Evolutionary conservation across 2,329 filamentous ascomycete species (phyloP), one percentile per base, ranked within the genome.

Genomic region (Ascochyta lentis): DNA sequence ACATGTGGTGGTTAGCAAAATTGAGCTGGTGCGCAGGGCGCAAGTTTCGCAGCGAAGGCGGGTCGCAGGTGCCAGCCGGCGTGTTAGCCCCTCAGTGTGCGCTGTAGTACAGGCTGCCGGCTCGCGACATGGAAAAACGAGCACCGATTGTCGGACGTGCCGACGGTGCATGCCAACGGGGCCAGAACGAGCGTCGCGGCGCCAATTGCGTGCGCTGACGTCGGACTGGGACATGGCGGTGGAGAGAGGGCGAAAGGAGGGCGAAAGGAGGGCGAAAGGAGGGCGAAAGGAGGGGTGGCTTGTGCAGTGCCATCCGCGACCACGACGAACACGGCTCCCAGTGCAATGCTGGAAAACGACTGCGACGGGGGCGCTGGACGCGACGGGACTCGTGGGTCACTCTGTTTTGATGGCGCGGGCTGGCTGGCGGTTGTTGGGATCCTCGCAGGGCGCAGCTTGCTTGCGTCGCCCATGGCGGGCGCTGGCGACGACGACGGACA

Each of bases 201-300:
- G 47, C 46, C 52, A 59, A 59, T 58, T 58, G 59, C 54, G 54
- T 60, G 61, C 58, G 68, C 63, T 58, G 62, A 56, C 58, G 58
- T 53, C 58, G 53, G 48, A 56, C 54, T 41, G 48, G 44, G 42
- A 43, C 37, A 48, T 54, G 48, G 55, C 56, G 59, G 55, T 58
- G 41, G 60, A 65, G 53, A 35, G 59, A 65, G 54, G 61, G 66
- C 61, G 67, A 62, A 68, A 63, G 64, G 65, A 73, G 68, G 69
- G 66, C n/a, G n/a, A n/a, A n/a, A n/a, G 39, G 59, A 65, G 54
- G 61, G 66, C 61, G 67, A 62, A 68, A 63, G 39, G 59, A 65
- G 54, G 61, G 66, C 61, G 67, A 62, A 68, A 63, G 64, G 65
- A 73, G 68, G 69, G 66, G 67, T 61, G 63, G 60, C 53, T 61